Evolutionary conservation across 257 asterid genomes (phyloP).

Genomic region (Misopates orontium): DNA sequence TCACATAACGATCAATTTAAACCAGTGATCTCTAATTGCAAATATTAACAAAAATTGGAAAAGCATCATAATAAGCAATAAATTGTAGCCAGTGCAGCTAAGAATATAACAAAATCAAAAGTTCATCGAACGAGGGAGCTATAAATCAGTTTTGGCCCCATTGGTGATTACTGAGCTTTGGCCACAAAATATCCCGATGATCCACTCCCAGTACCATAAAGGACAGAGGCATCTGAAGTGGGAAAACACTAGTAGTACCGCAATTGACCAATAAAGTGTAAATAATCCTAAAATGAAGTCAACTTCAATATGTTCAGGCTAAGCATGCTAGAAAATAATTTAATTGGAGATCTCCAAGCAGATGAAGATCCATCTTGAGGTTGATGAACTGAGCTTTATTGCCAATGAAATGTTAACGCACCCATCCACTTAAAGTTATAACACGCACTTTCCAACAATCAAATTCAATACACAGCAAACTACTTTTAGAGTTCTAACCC

Average conservation of each 20-base stretch:
- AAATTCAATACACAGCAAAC: background rate
- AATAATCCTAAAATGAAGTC: no score
- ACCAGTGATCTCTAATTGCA: slow-evolving; percentile 10
- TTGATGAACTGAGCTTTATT: background rate
- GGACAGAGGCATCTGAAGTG: background rate
- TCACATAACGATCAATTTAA: background rate
- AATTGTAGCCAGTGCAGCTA: background rate
- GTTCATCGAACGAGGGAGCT: background rate
- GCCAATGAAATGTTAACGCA: slow-evolving; percentile 17
- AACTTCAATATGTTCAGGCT: no score
- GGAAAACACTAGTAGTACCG: background rate
- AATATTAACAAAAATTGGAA: background rate
- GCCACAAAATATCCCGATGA: background rate
- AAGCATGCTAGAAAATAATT: no score
- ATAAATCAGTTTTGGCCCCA: background rate
- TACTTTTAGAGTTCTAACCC: background rate
- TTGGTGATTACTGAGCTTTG: background rate
- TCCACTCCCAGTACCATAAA: slow-evolving; percentile 8
- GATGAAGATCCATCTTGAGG: background rate
- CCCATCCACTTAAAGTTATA: background rate
- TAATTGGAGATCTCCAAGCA: no score
- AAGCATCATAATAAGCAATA: background rate
- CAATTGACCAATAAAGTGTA: background rate
- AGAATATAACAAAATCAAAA: background rate
- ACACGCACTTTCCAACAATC: background rate